A percentile compares a stretch with the other conserved stretches of the same genome.
phyloP scores from a whole-genome alignment of 352 stramenopile genomes.

The Blastocystis sp. region DNA sequence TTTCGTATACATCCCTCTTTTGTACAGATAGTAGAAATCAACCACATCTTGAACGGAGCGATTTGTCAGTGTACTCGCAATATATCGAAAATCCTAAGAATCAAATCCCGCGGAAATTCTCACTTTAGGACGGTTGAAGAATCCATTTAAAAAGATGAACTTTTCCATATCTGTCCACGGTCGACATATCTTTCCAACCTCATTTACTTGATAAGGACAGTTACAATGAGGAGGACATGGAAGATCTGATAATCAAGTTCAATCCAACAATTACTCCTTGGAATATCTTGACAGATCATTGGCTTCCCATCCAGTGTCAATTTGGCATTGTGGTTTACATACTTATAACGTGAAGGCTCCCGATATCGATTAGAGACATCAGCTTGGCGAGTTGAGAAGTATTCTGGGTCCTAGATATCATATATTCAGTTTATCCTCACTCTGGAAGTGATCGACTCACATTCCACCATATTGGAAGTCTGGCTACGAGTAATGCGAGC shows the following conservation, averaged over 20 bases:
- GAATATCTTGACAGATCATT: slow-evolving; percentile 42
- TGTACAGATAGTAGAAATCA: slow-evolving; percentile 58
- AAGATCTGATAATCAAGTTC: neutral
- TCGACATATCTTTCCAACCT: slow-evolving; percentile 14
- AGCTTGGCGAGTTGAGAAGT: slow-evolving; percentile 34
- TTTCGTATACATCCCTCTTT: slow-evolving; percentile 44
- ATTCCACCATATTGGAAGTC: slow-evolving; percentile 55
- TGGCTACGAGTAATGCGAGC: slow-evolving; percentile 31
- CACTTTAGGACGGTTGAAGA: slow-evolving; percentile 58
- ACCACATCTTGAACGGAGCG: slow-evolving; percentile 34
- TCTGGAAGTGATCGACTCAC: neutral
- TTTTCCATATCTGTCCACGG: slow-evolving; percentile 61
- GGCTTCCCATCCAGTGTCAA: slow-evolving; percentile 43
- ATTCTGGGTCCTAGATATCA: slow-evolving; percentile 14
- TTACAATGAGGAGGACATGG: slow-evolving; percentile 6
- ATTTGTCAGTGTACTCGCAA: slow-evolving; percentile 44
- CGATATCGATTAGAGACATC: slow-evolving; percentile 19
- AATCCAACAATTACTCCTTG: neutral
- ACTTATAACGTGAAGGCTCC: neutral
- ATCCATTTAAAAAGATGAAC: slow-evolving; percentile 59
- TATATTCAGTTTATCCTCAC: neutral
- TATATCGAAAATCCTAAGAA: slow-evolving; percentile 49
- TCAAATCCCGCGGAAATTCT: neutral
- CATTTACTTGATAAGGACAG: slow-evolving; percentile 21
- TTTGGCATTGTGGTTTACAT: slow-evolving; percentile 30